Evolutionary conservation across 2,329 filamentous ascomycete genomes (phyloP), one percentile per base, ranked within the genome.

Genomic region (Chaetomium strumarium): DNA sequence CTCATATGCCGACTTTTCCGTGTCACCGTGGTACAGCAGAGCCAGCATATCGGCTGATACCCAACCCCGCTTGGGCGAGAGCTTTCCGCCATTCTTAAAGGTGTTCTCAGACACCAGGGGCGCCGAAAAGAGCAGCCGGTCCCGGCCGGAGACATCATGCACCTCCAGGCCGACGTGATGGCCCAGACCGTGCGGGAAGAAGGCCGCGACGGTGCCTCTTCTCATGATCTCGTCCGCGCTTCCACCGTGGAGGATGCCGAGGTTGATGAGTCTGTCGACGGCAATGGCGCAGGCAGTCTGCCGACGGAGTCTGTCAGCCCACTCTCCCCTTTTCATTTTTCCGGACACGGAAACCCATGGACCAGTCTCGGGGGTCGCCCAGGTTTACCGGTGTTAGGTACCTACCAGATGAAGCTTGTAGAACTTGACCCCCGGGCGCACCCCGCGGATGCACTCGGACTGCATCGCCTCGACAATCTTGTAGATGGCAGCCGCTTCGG

Each of bases 391-490:
- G n/a, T n/a, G n/a, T n/a, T n/a, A n/a, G n/a, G n/a, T 24, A 24
- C 24, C 4, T 24, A 24, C 24, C 3, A 85, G 72, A 63, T 95
- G 87, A 14, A 95, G 76, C 59, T 85, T 77, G 46, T 85, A 78
- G 75, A 85, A 95, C 31, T 78, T 69, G 1, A 84, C 79, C 2
- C 86, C 88, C 0, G 87, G 87, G 38, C 76, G 77, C 19, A 95
- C 74, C 60, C 80, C 75, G 7, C 73, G 72, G 63, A 95, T 86
- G 60, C 86, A 90, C 50, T 82, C 77, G 8, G 78, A 73, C 69
- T 96, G 91, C 90, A 96, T 96, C 54, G 78, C 74, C 60, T 86
- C 75, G 3, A 96, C 91, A 24, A 93, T 75, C 42, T 80, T 76
- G 66, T 96, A 91, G 48, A 96, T 84, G 10, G 81, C 78, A 44